A percentile compares a stretch with the other conserved stretches of the same genome.
Conservation (phyloP, 148 eudicot species). For the Camellia granthamiana region DNA sequence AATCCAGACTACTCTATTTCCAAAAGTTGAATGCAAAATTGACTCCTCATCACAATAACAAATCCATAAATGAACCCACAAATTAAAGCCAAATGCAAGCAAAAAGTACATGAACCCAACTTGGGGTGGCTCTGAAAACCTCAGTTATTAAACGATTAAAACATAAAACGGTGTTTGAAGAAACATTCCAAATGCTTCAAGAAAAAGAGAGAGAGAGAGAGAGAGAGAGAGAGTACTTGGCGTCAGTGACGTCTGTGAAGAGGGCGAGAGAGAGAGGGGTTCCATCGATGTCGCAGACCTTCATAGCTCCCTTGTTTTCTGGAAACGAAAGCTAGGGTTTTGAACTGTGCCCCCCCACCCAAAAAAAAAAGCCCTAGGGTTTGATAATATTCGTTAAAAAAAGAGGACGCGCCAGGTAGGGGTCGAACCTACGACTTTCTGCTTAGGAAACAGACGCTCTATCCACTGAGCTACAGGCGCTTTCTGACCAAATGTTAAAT, state of each 20-base stretch:
- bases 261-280: slow-evolving; percentile 53
- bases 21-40: not conserved
- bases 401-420: slow-evolving; percentile 17
- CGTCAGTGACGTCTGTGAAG: slow-evolving; percentile 63
- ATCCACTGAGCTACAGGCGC: slow-evolving; percentile 17
- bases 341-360: not conserved
- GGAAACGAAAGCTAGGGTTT: not conserved
- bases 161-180: not conserved
- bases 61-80: too few relatives aligned
- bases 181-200: not conserved
- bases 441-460: slow-evolving; percentile 22
- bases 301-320: slow-evolving; percentile 33
- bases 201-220: slow-evolving; percentile 13
- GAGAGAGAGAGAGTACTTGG: slow-evolving; percentile 43
- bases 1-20: not conserved
- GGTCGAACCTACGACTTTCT: slow-evolving; percentile 26
- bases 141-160: too few relatives aligned
- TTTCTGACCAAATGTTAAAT: too few relatives aligned
- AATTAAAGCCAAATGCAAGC: too few relatives aligned
- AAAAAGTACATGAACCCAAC: too few relatives aligned
- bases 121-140: too few relatives aligned
- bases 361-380: not conserved
- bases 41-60: not conserved
- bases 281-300: slow-evolving; percentile 49
- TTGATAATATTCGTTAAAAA: not conserved